Base-by-base conservation (phyloP, 2,329 filamentous ascomycete genomes). In the Phyllosticta citriasiana region DNA sequence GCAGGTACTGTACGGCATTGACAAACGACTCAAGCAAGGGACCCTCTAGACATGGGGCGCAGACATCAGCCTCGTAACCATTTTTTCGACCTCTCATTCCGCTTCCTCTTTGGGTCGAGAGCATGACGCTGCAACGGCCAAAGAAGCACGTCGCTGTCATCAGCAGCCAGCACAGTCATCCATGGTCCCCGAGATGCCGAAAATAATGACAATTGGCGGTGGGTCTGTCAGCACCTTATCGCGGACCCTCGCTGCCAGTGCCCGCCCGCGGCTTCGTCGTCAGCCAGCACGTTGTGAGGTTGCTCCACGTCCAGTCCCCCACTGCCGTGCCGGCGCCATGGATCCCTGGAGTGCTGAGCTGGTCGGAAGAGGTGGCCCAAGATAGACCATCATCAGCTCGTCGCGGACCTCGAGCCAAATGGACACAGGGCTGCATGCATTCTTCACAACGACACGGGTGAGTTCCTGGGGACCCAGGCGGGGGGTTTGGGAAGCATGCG, bases 201-300 rank as follows among this genome's bases (percentile, higher is more conserved):
- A 60, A 60, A 60, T 60, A 60, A 60, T 56, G 58, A 53, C 58
- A 60, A 56, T 26, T 22, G 52, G 51, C 57, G 47, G 12, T 53
- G 26, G 19, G 19, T 52, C 58, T 35, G 58, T 60, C 58, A 60
- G 58, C 53, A 60, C 58, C 53, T 56, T 60, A 60, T 60, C 58
- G 53, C 19, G 40, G n/a, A 7, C 40, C 14, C 40, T 47, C 40
- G 14, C 40, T 47, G 40, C 40, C 40, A 47, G 14, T 47, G 40
- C 40, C 40, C 40, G 40, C 14, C 12, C 14, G n/a, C 40, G 40
- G 40, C 40, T 47, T 47, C 40, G 40, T 47, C 40, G n/a, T 47
- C 40, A 47, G 40, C 40, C 40, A 47, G 40, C 40, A 47, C 40
- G 40, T 47, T 47, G 14, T 16, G 40, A 47, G 40, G 40, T 16